Evolutionary conservation across 2,329 filamentous ascomycete genomes (phyloP).

Genomic region (Fusarium marasasianum): DNA sequence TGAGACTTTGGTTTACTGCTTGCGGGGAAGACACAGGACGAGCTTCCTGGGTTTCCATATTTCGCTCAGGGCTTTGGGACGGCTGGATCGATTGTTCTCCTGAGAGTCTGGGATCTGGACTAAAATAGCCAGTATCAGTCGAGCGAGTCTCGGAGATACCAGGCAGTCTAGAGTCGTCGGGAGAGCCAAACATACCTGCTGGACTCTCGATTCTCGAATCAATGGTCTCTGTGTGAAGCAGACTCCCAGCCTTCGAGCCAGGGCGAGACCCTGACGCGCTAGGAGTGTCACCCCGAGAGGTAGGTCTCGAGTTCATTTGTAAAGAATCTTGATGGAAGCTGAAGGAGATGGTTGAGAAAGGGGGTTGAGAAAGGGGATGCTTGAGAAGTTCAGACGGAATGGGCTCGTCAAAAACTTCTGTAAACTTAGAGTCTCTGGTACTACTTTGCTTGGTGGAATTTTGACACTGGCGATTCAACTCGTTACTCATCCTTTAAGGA

Average conservation of each 20-base stretch:
- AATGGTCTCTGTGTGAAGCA: background rate
- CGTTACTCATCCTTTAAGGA: background rate
- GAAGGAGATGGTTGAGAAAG: background rate
- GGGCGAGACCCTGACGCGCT: background rate
- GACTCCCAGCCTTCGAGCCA: background rate
- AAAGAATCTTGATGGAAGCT: background rate
- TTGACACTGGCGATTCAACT: background rate
- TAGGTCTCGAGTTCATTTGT: background rate
- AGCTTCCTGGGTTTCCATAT: background rate
- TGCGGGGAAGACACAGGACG: background rate
- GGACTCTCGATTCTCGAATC: background rate
- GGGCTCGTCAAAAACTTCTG: background rate
- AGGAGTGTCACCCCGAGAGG: background rate
- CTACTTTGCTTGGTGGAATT: no score
- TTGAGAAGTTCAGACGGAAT: background rate
- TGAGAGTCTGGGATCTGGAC: background rate
- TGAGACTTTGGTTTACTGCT: background rate
- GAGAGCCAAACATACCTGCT: background rate
- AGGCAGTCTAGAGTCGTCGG: background rate
- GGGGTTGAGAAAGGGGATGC: background rate
- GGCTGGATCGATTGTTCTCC: background rate
- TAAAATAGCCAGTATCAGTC: conserved; percentile 2
- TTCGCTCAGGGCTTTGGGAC: background rate
- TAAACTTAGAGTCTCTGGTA: background rate
- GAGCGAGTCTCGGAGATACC: background rate